Evolutionary conservation across 1,139 yeast species (phyloP).

Genomic region (Candida dubliniensis): DNA sequence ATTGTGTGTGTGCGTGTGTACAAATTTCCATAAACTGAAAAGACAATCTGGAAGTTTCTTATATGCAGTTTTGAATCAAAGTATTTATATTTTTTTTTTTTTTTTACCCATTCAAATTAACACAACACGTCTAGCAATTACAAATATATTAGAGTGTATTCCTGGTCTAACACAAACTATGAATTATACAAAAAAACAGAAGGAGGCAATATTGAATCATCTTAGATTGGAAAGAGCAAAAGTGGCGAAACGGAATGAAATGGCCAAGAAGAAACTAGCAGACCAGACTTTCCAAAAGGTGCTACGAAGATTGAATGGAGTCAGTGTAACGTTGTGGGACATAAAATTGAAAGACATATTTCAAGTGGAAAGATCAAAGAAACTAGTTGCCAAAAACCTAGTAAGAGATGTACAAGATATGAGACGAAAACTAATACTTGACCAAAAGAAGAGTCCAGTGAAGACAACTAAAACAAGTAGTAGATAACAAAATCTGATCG

Average conservation of each 20-base stretch:
- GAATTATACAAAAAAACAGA: conserved; percentile 37
- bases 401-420: conserved; percentile 29
- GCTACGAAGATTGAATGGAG: conserved; percentile 37
- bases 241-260: conserved; percentile 17
- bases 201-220: conserved; percentile 32
- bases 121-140: too few species aligned
- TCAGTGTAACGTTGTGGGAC: conserved; percentile 43
- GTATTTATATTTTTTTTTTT: neutral
- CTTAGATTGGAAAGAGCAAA: conserved; percentile 23
- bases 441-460: neutral
- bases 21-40: too few species aligned
- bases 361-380: conserved; percentile 43
- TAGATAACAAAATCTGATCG: neutral
- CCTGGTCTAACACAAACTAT: conserved; percentile 6
- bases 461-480: neutral
- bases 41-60: too few species aligned
- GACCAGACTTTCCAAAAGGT: conserved; percentile 25
- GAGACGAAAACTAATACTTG: conserved; percentile 7
- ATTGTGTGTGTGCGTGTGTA: neutral
- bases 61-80: too few species aligned
- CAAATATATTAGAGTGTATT: too few species aligned
- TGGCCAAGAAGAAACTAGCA: conserved; percentile 21
- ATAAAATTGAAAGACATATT: conserved; percentile 40
- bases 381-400: conserved; percentile 29
- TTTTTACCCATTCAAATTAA: neutral